phyloP scores from a whole-genome alignment of 495 filamentous ascomycete genomes.

The Daldinia loculata region DNA sequence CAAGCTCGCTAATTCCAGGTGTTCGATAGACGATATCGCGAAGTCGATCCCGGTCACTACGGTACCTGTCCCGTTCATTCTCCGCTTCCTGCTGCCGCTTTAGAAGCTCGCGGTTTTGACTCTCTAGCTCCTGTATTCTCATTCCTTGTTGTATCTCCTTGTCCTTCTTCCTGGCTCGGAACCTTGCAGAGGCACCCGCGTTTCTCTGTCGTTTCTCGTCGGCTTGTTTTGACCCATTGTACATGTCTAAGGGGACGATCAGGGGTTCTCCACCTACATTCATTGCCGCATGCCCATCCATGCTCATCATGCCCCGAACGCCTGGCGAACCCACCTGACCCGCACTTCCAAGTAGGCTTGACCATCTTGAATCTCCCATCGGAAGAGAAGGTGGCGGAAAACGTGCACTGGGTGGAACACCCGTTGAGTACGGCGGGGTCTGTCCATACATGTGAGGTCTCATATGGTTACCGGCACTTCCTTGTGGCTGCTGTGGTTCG shows the following conservation, averaged over 20 bases:
- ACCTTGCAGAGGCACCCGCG: slow-evolving; percentile 89
- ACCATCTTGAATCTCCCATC: slow-evolving; percentile 50
- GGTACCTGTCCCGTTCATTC: slow-evolving; percentile 57
- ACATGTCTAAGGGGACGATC: slow-evolving; percentile 75
- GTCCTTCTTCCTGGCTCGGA: slow-evolving; percentile 87
- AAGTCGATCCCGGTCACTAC: slow-evolving; percentile 69
- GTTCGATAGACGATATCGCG: slow-evolving; percentile 68
- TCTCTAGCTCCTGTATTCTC: slow-evolving; percentile 67
- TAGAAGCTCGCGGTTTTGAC: slow-evolving; percentile 59
- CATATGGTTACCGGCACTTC: slow-evolving; percentile 35
- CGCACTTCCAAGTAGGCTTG: slow-evolving; percentile 30
- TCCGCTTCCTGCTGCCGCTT: slow-evolving; percentile 59
- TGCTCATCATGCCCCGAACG: slow-evolving; percentile 49
- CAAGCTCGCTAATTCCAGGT: slow-evolving; percentile 59
- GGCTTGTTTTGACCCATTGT: slow-evolving; percentile 82
- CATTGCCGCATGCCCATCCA: slow-evolving; percentile 53
- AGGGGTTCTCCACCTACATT: slow-evolving; percentile 58
- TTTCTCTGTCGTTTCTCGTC: slow-evolving; percentile 94
- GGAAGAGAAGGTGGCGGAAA: slow-evolving; percentile 33
- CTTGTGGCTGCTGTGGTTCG: slow-evolving; percentile 38
- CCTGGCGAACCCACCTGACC: slow-evolving; percentile 39
- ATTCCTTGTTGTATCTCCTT: slow-evolving; percentile 80
- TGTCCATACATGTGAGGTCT: slow-evolving; percentile 41
- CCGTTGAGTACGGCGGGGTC: slow-evolving; percentile 39
- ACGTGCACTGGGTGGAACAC: slow-evolving; percentile 28